Evolutionary conservation across 2,329 filamentous ascomycete genomes (phyloP).

Genomic region (Fusarium annulatum): DNA sequence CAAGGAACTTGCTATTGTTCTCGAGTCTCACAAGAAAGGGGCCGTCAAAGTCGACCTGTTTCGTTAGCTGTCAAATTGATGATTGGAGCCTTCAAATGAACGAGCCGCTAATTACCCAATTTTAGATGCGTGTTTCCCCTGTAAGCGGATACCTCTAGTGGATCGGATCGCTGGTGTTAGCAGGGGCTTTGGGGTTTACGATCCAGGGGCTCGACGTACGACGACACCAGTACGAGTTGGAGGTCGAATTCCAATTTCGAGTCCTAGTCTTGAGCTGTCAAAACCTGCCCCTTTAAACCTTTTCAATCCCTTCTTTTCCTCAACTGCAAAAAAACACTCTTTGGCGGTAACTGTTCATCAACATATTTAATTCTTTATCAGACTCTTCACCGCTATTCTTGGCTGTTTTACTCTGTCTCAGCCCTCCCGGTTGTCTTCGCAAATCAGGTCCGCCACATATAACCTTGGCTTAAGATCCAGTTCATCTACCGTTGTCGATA

Average conservation of each 20-base stretch:
- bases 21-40: slow-evolving; percentile 17
- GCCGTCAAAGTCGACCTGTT: slow-evolving; percentile 6
- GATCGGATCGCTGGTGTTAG: slow-evolving; percentile 34
- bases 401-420: slow-evolving; percentile 27
- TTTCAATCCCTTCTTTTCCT: slow-evolving; percentile 17
- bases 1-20: neutral
- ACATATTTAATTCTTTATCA: slow-evolving; percentile 1
- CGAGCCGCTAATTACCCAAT: slow-evolving; percentile 36
- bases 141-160: slow-evolving; percentile 34
- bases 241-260: slow-evolving; percentile 35
- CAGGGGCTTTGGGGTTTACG: slow-evolving; percentile 21
- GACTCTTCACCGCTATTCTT: slow-evolving; percentile 35
- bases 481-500: slow-evolving; percentile 34
- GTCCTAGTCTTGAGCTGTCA: slow-evolving; percentile 12
- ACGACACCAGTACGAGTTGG: slow-evolving; percentile 27
- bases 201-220: slow-evolving; percentile 35
- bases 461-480: slow-evolving; percentile 33
- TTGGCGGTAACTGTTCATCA: slow-evolving; percentile 7
- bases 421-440: slow-evolving; percentile 23
- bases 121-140: slow-evolving; percentile 32
- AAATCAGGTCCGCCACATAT: slow-evolving; percentile 28
- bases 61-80: slow-evolving; percentile 26
- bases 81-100: slow-evolving; percentile 20
- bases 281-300: slow-evolving; percentile 36
- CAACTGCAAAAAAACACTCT: slow-evolving; percentile 13